A percentile compares a stretch with the other conserved stretches of the same genome.
Conservation (phyloP, 768 basidiomycete species). For the Boletus reticulatus region DNA sequence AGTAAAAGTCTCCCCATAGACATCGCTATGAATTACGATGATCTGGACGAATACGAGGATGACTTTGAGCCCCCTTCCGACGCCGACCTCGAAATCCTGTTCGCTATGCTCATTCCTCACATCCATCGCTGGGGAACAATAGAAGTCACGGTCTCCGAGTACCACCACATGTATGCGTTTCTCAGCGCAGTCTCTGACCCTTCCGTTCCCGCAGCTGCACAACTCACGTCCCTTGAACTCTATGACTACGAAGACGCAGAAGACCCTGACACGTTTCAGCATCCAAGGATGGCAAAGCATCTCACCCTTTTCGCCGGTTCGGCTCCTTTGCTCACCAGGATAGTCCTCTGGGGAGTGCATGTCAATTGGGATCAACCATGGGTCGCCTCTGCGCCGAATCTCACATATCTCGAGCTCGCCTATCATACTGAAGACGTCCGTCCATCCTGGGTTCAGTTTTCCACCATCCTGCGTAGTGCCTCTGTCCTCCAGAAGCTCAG, state of each 20-base stretch:
- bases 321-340: conserved; percentile 46
- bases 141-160: conserved; percentile 44
- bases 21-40: conserved; percentile 39
- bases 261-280: conserved; percentile 14
- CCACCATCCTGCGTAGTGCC: conserved; percentile 48
- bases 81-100: conserved; percentile 25
- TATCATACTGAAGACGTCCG: conserved; percentile 64
- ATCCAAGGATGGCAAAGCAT: conserved; percentile 4
- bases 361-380: conserved; percentile 58
- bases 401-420: conserved; percentile 55
- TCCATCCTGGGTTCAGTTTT: conserved; percentile 55
- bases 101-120: conserved; percentile 47
- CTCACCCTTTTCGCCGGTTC: conserved; percentile 57
- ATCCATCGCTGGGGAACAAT: conserved; percentile 53
- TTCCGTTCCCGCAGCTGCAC: conserved; percentile 44
- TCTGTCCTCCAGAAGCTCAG: conserved; percentile 53
- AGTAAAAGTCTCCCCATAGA: conserved; percentile 54
- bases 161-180: conserved; percentile 43
- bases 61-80: conserved; percentile 9
- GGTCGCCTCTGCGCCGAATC: conserved; percentile 19
- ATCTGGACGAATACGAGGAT: conserved; percentile 18
- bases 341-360: conserved; percentile 68
- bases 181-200: conserved; percentile 41
- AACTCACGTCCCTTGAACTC: conserved; percentile 52
- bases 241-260: conserved; percentile 45